phyloP scores from a whole-genome alignment of 163 green algal species.

The Chlamydomonas reinhardtii region DNA sequence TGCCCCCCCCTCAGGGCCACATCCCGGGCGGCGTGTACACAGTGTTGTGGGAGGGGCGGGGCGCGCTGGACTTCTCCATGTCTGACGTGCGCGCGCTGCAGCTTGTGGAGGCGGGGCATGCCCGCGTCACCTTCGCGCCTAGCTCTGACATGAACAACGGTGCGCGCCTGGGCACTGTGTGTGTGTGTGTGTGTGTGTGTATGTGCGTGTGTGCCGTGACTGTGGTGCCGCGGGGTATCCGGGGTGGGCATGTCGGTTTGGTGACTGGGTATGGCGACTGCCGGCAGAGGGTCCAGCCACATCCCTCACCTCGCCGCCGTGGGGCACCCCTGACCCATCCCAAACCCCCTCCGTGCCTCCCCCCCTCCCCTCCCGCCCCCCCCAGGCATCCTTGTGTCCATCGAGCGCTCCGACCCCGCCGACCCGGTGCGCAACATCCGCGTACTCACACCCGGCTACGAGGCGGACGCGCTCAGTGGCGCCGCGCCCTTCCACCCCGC shows the following conservation, averaged over 20 bases:
- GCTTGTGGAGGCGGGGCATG: slow-evolving; percentile 8
- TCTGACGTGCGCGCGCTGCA: slow-evolving; percentile 10
- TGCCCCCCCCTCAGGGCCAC: neutral
- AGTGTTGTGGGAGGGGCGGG: slow-evolving; percentile 44
- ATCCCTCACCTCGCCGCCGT: too few relatives aligned
- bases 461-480: neutral
- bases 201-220: too few relatives aligned
- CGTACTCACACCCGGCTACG: slow-evolving; percentile 53
- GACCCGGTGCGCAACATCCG: slow-evolving; percentile 59
- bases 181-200: too few relatives aligned
- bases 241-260: too few relatives aligned
- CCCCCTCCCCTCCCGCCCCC: too few relatives aligned
- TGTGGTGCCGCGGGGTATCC: too few relatives aligned
- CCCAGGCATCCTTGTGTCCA: neutral
- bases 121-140: slow-evolving; percentile 28
- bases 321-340: too few relatives aligned
- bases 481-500: slow-evolving; percentile 48
- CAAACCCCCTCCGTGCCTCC: too few relatives aligned
- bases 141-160: slow-evolving; percentile 27
- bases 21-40: slow-evolving; percentile 36
- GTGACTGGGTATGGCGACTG: too few relatives aligned
- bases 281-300: too few relatives aligned
- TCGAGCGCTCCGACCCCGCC: slow-evolving; percentile 47
- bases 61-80: slow-evolving; percentile 21
- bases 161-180: neutral